Evolutionary conservation across 2,329 filamentous ascomycete genomes (phyloP).

Genomic region (Pyrenophora tritici-repentis): DNA sequence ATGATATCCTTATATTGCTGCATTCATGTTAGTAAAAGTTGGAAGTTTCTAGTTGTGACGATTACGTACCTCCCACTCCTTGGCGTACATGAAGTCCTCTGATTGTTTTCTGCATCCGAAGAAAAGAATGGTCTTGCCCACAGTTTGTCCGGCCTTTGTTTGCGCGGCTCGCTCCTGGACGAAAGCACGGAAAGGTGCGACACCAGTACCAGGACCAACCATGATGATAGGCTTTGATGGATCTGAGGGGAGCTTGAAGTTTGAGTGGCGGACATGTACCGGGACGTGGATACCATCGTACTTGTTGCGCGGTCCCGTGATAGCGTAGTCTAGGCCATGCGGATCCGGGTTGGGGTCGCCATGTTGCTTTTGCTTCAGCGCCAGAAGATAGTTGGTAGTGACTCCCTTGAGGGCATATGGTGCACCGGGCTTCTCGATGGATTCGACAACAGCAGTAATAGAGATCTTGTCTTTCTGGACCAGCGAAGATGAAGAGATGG

Average conservation of each 20-base stretch:
- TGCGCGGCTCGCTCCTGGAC: conserved; percentile 89
- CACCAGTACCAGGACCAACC: conserved; percentile 94
- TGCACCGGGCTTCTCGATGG: conserved; percentile 75
- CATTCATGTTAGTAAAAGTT: conserved; percentile 21
- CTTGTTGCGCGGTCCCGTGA: conserved; percentile 90
- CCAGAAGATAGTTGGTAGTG: conserved; percentile 93
- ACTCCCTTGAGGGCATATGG: conserved; percentile 86
- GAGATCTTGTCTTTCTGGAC: conserved; percentile 95
- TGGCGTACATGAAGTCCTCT: conserved; percentile 92
- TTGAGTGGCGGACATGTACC: conserved; percentile 95
- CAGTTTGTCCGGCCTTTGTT: conserved; percentile 76
- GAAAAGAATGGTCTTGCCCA: conserved; percentile 89
- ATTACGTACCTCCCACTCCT: conserved; percentile 85
- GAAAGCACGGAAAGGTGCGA: conserved; percentile 94
- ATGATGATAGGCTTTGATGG: conserved; percentile 93
- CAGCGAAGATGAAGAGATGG: conserved; percentile 94
- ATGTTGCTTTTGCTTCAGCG: conserved; percentile 95
- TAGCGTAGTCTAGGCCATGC: conserved; percentile 83
- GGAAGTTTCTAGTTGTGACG: conserved; percentile 11
- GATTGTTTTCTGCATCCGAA: conserved; percentile 86
- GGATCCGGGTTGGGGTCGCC: conserved; percentile 80
- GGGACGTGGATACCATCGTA: conserved; percentile 95
- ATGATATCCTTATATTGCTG: conserved; percentile 83
- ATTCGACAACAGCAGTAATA: conserved; percentile 93
- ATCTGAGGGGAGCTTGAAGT: conserved; percentile 98